Evolutionary conservation across 2,329 filamentous ascomycete genomes (phyloP), one percentile per base, ranked within the genome.

Genomic region (Elsinoe australis): DNA sequence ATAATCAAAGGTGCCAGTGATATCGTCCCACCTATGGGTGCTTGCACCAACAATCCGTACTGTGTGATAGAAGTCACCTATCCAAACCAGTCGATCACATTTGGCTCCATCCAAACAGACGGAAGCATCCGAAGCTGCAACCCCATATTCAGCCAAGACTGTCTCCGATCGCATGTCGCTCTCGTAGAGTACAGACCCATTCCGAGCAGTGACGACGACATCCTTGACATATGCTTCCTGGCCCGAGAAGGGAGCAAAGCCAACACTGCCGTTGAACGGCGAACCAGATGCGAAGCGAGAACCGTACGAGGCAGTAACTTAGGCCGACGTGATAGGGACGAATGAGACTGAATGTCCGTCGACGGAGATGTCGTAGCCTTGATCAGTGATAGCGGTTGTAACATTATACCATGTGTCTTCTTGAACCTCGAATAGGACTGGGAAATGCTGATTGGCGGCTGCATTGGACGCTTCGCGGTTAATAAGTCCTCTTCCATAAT

Each of bases 61-160:
- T 0, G 69, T 69, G 53, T 71, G 67, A 32, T 64, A 64, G 47
- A 69, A 69, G 50, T 70, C 67, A 4, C 68, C 67, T 4, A 61
- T 58, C 67, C 67, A 70, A 4, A 68, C 58, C 1, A 67, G 56
- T 0, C 67, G 59, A 51, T 71, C 67, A 3, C 68, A 56, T 50
- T 69, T 70, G 1, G 63, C 60, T 3, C 67, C 66, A 48, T 71
- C 67, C 1, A 69, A 55, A 33, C 68, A 71, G 4, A 68, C 60
- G 2, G 64, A 62, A 5, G 55, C 53, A 1, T 57, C 49, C 15
- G 70, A 64, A 1, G 54, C 52, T 2, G 59, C 56, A 1, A 65
- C 59, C 3, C 61, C 60, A 28, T 68, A 70, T 34, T 71, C 68
- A 1, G 49, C 57, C 1, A 70, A 55, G 0, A 60, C 53, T 9